Conservation (phyloP, 2,329 filamentous ascomycete genomes). For the Cercospora citrullina region DNA sequence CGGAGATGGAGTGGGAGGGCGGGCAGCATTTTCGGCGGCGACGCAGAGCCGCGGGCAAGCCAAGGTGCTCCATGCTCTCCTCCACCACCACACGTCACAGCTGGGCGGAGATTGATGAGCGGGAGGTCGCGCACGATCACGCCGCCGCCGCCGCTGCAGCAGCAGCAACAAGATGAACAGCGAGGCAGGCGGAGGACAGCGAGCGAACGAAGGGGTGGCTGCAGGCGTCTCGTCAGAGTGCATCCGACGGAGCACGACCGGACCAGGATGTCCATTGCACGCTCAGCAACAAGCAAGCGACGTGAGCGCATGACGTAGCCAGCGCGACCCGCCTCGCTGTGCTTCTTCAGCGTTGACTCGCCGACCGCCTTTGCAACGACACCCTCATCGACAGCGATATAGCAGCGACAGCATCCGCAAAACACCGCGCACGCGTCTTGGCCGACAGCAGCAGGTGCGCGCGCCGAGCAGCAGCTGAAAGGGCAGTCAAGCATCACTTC, state of each 20-base stretch:
- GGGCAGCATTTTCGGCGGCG: not conserved
- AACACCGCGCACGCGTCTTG: not conserved
- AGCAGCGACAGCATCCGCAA: not conserved
- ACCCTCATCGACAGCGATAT: not conserved
- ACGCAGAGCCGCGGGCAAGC: not conserved
- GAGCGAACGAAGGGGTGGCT: not conserved
- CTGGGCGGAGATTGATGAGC: not conserved
- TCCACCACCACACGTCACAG: not conserved
- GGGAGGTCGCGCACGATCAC: not conserved
- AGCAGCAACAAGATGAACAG: not conserved
- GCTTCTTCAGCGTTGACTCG: not conserved
- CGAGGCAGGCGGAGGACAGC: not conserved
- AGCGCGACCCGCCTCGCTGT: not conserved
- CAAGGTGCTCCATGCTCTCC: not conserved
- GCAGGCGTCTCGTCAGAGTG: constrained; percentile 1
- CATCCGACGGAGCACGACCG: not conserved
- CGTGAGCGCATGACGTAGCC: constrained; percentile 1
- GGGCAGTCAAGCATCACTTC: not conserved
- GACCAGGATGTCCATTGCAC: not conserved
- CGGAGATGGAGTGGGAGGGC: not conserved
- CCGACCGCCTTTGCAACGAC: not conserved
- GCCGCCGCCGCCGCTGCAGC: not conserved
- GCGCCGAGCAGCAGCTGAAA: not conserved
- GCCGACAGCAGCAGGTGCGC: not conserved
- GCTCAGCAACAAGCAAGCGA: not conserved